These are phyloP conservation scores for Nannizziopsis barbatae DNA, from an alignment of 2,329 filamentous ascomycete genomes.

Conservation along the genomic window DNA sequence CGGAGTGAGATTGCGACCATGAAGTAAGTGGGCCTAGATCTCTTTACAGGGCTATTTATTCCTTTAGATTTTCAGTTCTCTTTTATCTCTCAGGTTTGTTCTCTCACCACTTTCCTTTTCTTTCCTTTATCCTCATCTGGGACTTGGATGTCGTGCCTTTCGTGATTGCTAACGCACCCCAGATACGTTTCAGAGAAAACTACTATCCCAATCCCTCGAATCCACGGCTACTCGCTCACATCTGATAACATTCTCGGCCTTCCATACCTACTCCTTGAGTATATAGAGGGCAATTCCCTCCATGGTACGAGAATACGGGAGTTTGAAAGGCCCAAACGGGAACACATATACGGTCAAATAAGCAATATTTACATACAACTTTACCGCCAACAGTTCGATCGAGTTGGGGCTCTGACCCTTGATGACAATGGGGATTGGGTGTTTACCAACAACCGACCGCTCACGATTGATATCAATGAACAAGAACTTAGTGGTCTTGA, in stretches of 20 bases:
- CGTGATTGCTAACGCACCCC: background rate
- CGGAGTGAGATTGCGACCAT: conserved; percentile 10
- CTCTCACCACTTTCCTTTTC: too few species aligned
- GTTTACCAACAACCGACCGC: conserved; percentile 1
- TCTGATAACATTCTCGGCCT: conserved; percentile 9
- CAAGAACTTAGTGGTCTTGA: conserved; percentile 7
- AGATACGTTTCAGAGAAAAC: conserved; percentile 16
- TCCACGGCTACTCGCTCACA: conserved; percentile 7
- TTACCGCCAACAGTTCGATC: conserved; percentile 7
- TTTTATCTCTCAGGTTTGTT: too few species aligned
- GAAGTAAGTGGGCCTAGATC: conserved; percentile 5
- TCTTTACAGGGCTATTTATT: too few species aligned
- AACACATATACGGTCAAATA: conserved; percentile 1
- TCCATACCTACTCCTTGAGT: conserved; percentile 9
- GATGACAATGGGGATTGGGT: conserved; percentile 7
- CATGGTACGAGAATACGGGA: background rate
- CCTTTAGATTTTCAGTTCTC: too few species aligned
- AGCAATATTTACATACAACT: conserved; percentile 9
- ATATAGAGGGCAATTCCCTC: conserved; percentile 6
- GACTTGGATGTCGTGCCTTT: too few species aligned
- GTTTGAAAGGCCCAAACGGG: background rate
- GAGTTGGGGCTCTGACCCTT: conserved; percentile 3
- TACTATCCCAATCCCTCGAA: conserved; percentile 16
- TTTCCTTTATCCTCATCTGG: too few species aligned
- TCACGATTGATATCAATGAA: conserved; percentile 4